Evolutionary conservation across 768 basidiomycete genomes (phyloP).

Genomic region (Plicaturopsis crispa): DNA sequence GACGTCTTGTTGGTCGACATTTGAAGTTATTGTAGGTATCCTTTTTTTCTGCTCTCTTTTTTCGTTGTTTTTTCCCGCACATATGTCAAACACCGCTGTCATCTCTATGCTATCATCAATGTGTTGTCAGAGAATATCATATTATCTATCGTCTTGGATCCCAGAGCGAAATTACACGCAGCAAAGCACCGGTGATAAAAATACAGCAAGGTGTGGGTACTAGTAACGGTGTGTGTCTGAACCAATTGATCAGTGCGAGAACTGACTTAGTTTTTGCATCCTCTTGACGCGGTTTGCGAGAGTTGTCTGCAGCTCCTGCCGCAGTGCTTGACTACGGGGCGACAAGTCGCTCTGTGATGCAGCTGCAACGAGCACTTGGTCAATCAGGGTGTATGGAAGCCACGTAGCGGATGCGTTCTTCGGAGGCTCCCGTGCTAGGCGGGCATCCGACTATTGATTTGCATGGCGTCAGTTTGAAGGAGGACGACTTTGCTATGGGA

Average conservation of each 20-base stretch:
- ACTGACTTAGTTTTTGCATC: conserved; percentile 56
- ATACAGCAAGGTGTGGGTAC: conserved; percentile 2
- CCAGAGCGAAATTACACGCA: conserved; percentile 1
- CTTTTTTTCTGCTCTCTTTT: conserved; percentile 12
- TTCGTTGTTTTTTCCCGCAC: conserved; percentile 15
- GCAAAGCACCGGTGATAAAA: conserved; percentile 5
- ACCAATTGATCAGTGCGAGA: conserved; percentile 15
- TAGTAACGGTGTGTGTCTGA: no score
- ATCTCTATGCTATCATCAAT: no score
- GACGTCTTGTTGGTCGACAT: conserved; percentile 7
- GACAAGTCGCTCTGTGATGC: conserved; percentile 44
- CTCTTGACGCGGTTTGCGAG: conserved; percentile 58
- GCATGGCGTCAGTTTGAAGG: conserved; percentile 7
- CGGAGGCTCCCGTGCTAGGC: conserved; percentile 42
- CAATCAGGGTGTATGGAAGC: conserved; percentile 79
- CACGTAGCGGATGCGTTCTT: conserved; percentile 59
- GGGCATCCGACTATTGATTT: conserved; percentile 49
- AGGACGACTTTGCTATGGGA: conserved; percentile 3
- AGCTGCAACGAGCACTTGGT: conserved; percentile 69
- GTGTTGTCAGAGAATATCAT: no score
- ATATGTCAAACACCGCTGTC: no score
- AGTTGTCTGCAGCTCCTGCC: conserved; percentile 49
- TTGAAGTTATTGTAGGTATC: conserved; percentile 9
- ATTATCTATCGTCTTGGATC: no score
- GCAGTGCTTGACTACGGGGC: conserved; percentile 27